Evolutionary conservation across 768 basidiomycete species (phyloP), one percentile per base, ranked within the genome.

Genomic region (Leucogyrophana mollusca): DNA sequence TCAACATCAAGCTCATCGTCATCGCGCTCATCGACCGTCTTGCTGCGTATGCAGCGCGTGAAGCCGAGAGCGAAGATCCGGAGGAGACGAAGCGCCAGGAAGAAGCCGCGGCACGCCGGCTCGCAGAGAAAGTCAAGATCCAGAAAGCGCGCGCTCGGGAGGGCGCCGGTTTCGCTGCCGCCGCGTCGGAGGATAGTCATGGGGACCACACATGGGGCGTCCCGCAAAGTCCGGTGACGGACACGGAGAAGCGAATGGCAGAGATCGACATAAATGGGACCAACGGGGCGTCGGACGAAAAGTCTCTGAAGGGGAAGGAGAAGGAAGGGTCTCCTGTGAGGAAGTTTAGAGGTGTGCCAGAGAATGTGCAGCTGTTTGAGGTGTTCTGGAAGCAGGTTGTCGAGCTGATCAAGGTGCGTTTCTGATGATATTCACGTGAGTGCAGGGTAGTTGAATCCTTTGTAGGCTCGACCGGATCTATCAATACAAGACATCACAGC

Each of bases 361-460:
- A 94, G 62, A 79, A 97, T 54, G 96, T 96, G 18, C 90, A 87
- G 60, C 68, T 99, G 42, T 99, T 99, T 52, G 96, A 99, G 62
- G 94, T 98, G 9, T 99, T 98, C 64, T 99, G 96, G 95, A 85
- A 89, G 53, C 96, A 99, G 64, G 92, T 98, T 4, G 94, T 98
- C 9, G 88, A 96, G 62, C 80, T 99, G 21, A 94, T 99, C 74
- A 96, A 94, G 81, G 94, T 91, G 55, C 16, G 78, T 61, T 16
- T 35, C 11, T 44, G 20, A 18, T n/a, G 22, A 18, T 11, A 13
- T 23, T 24, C 9, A 11, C 35, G 24, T 11, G 11, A 0, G 13
- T 47, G 22, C 17, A 23, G 1, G 23, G 40, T 36, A 16, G 49
- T 55, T 18, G 62, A 25, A 24, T 23, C 9, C 23, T 37, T 38